A percentile compares a stretch with the other conserved stretches of the same genome.
Evolutionary conservation across 768 basidiomycete genomes (phyloP).

Genomic region (Podaxis sp.): DNA sequence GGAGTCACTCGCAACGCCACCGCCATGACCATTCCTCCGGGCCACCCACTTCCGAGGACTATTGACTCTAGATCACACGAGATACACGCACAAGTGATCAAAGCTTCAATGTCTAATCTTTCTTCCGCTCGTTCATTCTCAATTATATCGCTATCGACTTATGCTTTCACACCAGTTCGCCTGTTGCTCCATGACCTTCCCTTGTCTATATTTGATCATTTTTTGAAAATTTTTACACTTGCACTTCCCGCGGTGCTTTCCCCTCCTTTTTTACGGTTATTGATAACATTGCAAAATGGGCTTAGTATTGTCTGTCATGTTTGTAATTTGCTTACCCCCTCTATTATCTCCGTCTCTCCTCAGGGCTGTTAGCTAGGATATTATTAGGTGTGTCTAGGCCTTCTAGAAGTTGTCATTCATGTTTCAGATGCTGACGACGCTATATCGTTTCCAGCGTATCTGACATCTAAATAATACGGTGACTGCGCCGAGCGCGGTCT

Average conservation of each 20-base stretch:
- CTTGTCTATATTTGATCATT: not conserved
- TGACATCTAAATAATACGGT: not conserved
- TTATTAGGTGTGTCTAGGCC: slow-evolving; percentile 6
- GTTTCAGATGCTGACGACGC: not conserved
- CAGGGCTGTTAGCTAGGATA: not conserved
- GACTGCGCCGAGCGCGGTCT: slow-evolving; percentile 4
- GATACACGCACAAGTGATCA: not conserved
- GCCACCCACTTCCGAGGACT: not conserved
- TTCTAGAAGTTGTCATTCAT: not conserved
- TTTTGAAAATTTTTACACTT: not conserved
- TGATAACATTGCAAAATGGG: slow-evolving; percentile 3
- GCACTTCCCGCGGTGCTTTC: not conserved
- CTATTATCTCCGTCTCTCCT: not conserved
- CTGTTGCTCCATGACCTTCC: not conserved
- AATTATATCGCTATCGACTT: slow-evolving; percentile 2
- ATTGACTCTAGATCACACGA: not conserved
- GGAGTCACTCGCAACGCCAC: slow-evolving; percentile 1
- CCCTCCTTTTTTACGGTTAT: slow-evolving; percentile 5
- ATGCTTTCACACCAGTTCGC: slow-evolving; percentile 10
- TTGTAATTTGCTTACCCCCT: not conserved
- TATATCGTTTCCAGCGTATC: not conserved
- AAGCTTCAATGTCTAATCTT: not conserved
- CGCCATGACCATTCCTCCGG: not conserved
- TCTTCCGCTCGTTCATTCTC: not conserved
- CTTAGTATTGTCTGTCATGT: slow-evolving; percentile 8